Conservation (phyloP, 2,329 filamentous ascomycete species). For the Tolypocladium amazonense region DNA sequence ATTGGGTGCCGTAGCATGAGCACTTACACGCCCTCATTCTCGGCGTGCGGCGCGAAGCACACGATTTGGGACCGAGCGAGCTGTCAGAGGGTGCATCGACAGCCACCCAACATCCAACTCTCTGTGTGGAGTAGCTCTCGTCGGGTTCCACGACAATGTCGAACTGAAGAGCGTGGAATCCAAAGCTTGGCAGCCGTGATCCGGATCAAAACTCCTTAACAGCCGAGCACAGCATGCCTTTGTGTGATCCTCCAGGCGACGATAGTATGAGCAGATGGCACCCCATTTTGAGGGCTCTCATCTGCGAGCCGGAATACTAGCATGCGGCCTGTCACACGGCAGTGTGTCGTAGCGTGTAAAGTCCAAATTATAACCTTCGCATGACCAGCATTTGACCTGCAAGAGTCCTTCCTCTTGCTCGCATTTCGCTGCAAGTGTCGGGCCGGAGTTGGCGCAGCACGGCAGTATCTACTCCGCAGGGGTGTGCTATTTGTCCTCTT, state of each 20-base stretch:
- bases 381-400: neutral
- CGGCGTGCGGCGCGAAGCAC: neutral
- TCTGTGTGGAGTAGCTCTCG: neutral
- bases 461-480: neutral
- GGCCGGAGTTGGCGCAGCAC: neutral
- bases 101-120: neutral
- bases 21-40: neutral
- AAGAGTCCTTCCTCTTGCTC: neutral
- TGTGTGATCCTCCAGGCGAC: neutral
- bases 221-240: too few species aligned
- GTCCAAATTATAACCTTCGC: too few species aligned
- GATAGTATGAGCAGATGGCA: neutral
- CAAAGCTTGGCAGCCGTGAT: neutral
- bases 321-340: neutral
- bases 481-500: neutral
- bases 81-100: neutral
- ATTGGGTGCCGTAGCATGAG: neutral
- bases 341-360: neutral
- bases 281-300: neutral
- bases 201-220: neutral
- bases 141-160: neutral
- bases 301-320: neutral
- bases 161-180: neutral
- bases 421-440: neutral
- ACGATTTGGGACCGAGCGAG: neutral